Conservation (phyloP, 148 eudicot species). For the Chenopodium formosanum region DNA sequence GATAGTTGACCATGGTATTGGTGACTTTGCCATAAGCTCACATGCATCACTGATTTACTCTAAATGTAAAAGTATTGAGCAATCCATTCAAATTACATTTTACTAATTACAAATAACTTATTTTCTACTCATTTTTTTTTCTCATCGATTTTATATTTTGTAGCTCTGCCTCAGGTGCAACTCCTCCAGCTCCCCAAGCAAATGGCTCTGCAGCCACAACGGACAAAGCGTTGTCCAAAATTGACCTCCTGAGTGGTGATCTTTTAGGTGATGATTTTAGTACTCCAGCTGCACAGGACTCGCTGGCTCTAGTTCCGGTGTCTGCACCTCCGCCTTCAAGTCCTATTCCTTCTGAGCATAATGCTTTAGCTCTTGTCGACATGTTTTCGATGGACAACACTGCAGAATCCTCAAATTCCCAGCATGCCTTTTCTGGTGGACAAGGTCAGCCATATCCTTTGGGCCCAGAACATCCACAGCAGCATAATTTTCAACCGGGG, state of each 20-base stretch:
- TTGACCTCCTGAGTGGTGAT: slow-evolving; percentile 82
- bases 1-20: not conserved
- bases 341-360: slow-evolving; percentile 62
- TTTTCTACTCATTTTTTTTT: not conserved
- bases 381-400: slow-evolving; percentile 55
- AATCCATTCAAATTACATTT: too few relatives aligned
- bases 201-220: slow-evolving; percentile 55
- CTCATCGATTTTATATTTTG: slow-evolving; percentile 2
- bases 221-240: slow-evolving; percentile 40
- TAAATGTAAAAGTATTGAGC: not conserved
- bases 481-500: slow-evolving; percentile 52
- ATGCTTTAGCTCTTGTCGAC: slow-evolving; percentile 88
- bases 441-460: slow-evolving; percentile 53
- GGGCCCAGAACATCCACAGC: slow-evolving; percentile 62
- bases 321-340: slow-evolving; percentile 62
- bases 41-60: not conserved
- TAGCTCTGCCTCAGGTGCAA: slow-evolving; percentile 61
- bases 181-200: slow-evolving; percentile 48
- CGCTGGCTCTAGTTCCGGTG: slow-evolving; percentile 80
- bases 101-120: too few relatives aligned
- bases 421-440: slow-evolving; percentile 37
- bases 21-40: not conserved
- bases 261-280: slow-evolving; percentile 63
- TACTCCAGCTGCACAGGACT: slow-evolving; percentile 52
- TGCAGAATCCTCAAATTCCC: slow-evolving; percentile 33